A percentile compares a stretch with the other conserved stretches of the same genome.
phyloP scores from a whole-genome alignment of 2,329 filamentous ascomycete genomes.

The Pseudogymnoascus sp. region DNA sequence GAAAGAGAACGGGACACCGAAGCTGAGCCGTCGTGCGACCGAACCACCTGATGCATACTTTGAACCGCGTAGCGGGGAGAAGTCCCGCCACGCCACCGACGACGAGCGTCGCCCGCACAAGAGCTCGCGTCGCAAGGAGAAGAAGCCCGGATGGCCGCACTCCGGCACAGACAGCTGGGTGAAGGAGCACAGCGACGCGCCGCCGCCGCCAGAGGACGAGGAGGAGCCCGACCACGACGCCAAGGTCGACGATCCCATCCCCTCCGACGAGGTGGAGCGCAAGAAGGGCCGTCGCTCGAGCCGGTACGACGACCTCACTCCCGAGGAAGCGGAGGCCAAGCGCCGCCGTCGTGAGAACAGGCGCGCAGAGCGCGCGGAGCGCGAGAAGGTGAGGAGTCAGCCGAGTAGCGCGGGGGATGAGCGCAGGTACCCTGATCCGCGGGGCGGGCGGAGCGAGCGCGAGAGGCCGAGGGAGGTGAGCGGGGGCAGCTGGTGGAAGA shows the following conservation, averaged over 20 bases:
- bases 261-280: constrained; percentile 22
- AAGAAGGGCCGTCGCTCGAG: constrained; percentile 23
- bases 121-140: constrained; percentile 21
- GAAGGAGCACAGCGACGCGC: constrained; percentile 55
- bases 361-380: constrained; percentile 20
- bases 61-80: constrained; percentile 35
- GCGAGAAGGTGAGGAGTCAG: constrained; percentile 22
- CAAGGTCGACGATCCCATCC: constrained; percentile 16
- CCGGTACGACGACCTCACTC: constrained; percentile 19
- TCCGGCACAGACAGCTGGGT: constrained; percentile 60
- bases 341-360: constrained; percentile 22
- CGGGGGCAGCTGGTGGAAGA: constrained; percentile 39
- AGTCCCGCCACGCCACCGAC: constrained; percentile 28
- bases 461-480: constrained; percentile 61
- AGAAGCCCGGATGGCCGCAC: constrained; percentile 47
- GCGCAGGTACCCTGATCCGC: constrained; percentile 21
- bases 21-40: constrained; percentile 33
- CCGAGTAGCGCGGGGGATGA: constrained; percentile 24
- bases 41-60: constrained; percentile 39
- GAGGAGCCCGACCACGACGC: constrained; percentile 14
- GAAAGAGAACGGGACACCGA: constrained; percentile 31
- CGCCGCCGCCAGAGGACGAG: constrained; percentile 42
- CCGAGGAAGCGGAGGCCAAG: constrained; percentile 22
- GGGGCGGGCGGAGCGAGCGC: constrained; percentile 30
- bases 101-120: constrained; percentile 20